Evolutionary conservation across 179 eudicot species (phyloP), one percentile per base, ranked within the genome.

Genomic region (Heliamphora pulchella): DNA sequence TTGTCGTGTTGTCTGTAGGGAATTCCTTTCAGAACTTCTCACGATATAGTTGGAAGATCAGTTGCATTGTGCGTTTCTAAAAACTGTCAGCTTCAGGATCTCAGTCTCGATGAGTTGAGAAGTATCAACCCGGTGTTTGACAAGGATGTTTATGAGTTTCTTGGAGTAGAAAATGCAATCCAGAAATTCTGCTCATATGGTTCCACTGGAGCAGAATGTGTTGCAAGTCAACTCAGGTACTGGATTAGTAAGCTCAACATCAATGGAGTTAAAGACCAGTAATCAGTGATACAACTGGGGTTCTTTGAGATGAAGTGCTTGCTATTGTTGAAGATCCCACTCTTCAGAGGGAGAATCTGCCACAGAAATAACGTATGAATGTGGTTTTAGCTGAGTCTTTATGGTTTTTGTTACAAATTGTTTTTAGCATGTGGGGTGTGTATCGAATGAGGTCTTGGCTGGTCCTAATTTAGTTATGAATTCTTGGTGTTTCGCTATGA

Each of bases 21-120:
- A 78, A 84, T 96, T 55, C 98, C 99, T 55, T 96, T 96, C 86
- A 90, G 99, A 84, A 94, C 97, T 73, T 92, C 97, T 44, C 99
- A 96, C 76, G 99, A 96, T 76, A 89, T 96, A 79, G 99, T 89
- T 73, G 99, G 99, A 83, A 86, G 97, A 83, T 74, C 92, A 6
- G 99, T 96, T 63, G 97, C 93, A 0, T 79, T 91, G 55, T 94
- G 99, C 46, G 89, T 92, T 74, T 85, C 93, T 51, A 89, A 87
- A 72, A 88, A 86, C 53, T 94, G 91, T 81, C 84, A 86, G 65
- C 97, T 96, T 82, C 86, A 87, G 85, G 91, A 94, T 81, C 86
- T 96, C 72, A 87, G 84, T 63, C 94, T 96, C 14, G 89, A 84
- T 0, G 96, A 96, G 80, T 86, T 96, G 58, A 89, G 81, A 78